phyloP scores from a whole-genome alignment of 805 yeast genomes.

The Maudiozyma turicensis region DNA sequence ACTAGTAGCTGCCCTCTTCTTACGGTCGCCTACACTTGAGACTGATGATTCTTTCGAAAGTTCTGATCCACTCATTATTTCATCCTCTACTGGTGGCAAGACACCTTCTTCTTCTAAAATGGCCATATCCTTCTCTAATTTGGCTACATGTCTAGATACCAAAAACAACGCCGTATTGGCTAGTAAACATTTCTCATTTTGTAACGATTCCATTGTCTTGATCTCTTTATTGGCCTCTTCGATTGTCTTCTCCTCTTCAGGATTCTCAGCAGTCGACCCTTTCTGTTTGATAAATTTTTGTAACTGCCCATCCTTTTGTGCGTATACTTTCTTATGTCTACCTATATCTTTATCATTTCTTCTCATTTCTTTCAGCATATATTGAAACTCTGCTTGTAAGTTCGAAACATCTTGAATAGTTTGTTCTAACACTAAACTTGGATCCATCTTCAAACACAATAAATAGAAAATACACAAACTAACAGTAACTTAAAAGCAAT shows the following conservation, averaged over 20 bases:
- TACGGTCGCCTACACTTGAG: conserved; percentile 14
- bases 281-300: conserved; percentile 75
- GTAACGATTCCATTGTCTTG: conserved; percentile 48
- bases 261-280: conserved; percentile 72
- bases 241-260: conserved; percentile 63
- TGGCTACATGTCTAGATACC: conserved; percentile 62
- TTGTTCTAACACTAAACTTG: conserved; percentile 73
- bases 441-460: conserved; percentile 49
- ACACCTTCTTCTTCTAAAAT: conserved; percentile 75
- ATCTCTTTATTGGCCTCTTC: conserved; percentile 62
- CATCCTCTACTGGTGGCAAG: conserved; percentile 44
- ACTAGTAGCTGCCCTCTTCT: conserved; percentile 13
- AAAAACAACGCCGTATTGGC: conserved; percentile 79
- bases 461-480: no score
- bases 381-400: conserved; percentile 78
- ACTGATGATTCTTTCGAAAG: conserved; percentile 26
- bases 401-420: conserved; percentile 68
- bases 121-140: conserved; percentile 66
- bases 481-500: background rate
- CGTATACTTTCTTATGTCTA: conserved; percentile 57
- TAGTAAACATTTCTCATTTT: conserved; percentile 65
- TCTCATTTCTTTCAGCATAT: conserved; percentile 68
- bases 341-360: conserved; percentile 55
- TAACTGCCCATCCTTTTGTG: conserved; percentile 64
- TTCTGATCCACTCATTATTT: conserved; percentile 25